Evolutionary conservation across 1,284 basidiomycete genomes (phyloP).

Genomic region (Golubevia sp.): DNA sequence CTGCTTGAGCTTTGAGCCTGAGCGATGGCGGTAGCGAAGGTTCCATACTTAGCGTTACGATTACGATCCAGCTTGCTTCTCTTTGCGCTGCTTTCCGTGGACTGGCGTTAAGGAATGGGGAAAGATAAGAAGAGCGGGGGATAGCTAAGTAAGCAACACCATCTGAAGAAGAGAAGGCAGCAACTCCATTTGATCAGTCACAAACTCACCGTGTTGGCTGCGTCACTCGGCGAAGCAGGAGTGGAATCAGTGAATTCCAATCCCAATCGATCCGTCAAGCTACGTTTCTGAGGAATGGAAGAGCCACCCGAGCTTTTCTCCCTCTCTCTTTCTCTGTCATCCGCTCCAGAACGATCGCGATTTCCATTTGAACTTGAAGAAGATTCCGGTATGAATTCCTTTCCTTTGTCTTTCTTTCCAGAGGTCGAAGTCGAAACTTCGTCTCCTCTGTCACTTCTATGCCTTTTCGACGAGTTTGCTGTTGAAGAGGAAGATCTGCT

Average conservation of each 20-base stretch:
- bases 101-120: too few species aligned
- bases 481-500: neutral
- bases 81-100: neutral
- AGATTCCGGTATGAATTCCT: neutral
- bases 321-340: neutral
- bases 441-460: slow-evolving; percentile 1
- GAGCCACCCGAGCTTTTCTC: too few species aligned
- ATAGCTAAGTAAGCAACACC: too few species aligned
- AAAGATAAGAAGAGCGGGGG: too few species aligned
- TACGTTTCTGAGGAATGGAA: neutral
- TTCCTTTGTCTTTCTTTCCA: slow-evolving; percentile 1
- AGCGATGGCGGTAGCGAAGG: neutral
- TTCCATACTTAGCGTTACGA: neutral
- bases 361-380: neutral
- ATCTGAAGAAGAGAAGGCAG: too few species aligned
- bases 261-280: neutral
- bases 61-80: neutral
- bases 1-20: neutral
- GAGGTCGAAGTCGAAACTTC: too few species aligned
- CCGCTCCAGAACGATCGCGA: neutral
- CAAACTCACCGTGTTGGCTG: neutral
- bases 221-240: neutral
- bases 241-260: neutral
- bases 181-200: too few species aligned
- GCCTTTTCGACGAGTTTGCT: neutral